Evolutionary conservation across 257 asterid species (phyloP).

Genomic region (Rhazya stricta): DNA sequence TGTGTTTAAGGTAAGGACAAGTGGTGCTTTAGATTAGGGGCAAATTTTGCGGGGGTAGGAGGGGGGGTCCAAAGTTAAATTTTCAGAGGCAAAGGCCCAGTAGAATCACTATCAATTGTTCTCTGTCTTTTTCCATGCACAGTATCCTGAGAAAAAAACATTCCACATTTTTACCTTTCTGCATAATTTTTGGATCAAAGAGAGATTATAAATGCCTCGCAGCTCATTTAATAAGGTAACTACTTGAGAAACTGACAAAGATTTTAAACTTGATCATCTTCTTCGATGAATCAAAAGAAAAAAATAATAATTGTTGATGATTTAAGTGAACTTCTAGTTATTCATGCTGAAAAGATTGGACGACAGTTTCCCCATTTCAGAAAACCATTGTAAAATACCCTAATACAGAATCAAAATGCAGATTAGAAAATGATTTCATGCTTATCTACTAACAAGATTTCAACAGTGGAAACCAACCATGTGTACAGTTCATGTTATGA

Average conservation of each 20-base stretch:
- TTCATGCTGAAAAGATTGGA: neutral
- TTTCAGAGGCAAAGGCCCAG: conserved; percentile 7
- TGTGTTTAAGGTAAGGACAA: conserved; percentile 33
- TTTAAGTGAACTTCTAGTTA: conserved; percentile 1
- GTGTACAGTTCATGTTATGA: neutral
- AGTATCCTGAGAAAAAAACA: conserved; percentile 18
- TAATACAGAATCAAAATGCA: neutral
- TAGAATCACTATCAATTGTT: conserved; percentile 11
- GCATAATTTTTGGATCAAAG: too few species aligned
- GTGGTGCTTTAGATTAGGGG: conserved; percentile 23
- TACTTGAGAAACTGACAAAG: too few species aligned
- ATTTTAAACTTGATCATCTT: too few species aligned
- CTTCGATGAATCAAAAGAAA: too few species aligned
- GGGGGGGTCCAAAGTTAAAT: conserved; percentile 11
- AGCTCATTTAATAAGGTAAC: too few species aligned
- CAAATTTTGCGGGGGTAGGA: conserved; percentile 33
- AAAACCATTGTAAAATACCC: neutral
- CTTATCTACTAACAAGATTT: neutral
- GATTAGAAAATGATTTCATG: neutral
- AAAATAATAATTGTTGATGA: too few species aligned
- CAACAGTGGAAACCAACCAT: neutral
- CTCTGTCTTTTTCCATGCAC: conserved; percentile 24
- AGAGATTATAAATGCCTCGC: too few species aligned
- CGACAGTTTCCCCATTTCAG: neutral
- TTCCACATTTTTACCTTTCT: too few species aligned